phyloP scores from a whole-genome alignment of 768 basidiomycete genomes.

The Pulveroboletus sp. region DNA sequence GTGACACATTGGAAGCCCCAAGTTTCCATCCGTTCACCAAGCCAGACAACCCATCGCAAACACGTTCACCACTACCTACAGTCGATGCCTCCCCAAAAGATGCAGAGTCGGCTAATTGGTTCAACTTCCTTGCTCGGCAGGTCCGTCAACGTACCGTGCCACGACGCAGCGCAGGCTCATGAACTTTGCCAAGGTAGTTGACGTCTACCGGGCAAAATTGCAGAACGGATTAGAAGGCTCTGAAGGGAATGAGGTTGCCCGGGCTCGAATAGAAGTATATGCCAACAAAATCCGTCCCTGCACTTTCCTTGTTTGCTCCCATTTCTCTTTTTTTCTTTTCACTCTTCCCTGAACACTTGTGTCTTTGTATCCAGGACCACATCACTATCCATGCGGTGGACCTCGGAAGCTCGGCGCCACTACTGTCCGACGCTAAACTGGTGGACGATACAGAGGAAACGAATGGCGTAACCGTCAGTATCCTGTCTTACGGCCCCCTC shows the following conservation, averaged over 20 bases:
- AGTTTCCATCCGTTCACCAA: conserved; percentile 58
- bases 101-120: conserved; percentile 84
- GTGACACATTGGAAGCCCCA: conserved; percentile 49
- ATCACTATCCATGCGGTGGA: conserved; percentile 83
- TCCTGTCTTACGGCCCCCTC: background rate
- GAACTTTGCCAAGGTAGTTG: conserved; percentile 44
- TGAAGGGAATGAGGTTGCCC: conserved; percentile 80
- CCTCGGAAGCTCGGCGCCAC: conserved; percentile 77
- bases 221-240: conserved; percentile 62
- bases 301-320: conserved; percentile 54
- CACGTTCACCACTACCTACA: conserved; percentile 26
- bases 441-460: conserved; percentile 12
- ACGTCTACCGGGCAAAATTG: conserved; percentile 74
- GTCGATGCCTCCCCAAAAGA: conserved; percentile 10
- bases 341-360: background rate
- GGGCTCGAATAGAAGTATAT: conserved; percentile 73
- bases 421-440: conserved; percentile 65
- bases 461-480: conserved; percentile 30
- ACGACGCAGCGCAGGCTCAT: background rate
- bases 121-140: conserved; percentile 81
- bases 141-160: conserved; percentile 36
- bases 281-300: conserved; percentile 73
- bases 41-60: conserved; percentile 40
- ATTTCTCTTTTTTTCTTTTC: background rate
- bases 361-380: conserved; percentile 53